Evolutionary conservation across 805 yeast species (phyloP).

Genomic region (Metschnikowia sp.): DNA sequence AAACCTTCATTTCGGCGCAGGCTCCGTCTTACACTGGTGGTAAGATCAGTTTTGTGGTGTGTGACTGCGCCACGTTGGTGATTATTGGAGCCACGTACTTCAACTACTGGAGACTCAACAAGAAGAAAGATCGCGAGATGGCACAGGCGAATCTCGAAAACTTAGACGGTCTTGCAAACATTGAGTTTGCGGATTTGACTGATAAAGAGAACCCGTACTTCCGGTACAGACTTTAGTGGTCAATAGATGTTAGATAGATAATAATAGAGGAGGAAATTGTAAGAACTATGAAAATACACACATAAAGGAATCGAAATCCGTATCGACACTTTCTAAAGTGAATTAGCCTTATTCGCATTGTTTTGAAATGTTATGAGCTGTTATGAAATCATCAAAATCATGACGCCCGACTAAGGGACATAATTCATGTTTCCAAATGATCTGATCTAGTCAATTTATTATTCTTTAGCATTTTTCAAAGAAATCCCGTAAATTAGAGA

Average conservation of each 20-base stretch:
- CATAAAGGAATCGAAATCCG: no score
- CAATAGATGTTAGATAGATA: neutral
- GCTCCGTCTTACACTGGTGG: constrained; percentile 45
- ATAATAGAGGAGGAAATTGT: no score
- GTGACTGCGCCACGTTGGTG: constrained; percentile 20
- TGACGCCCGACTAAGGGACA: no score
- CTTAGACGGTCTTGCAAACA: constrained; percentile 23
- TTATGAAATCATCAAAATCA: no score
- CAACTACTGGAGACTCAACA: constrained; percentile 12
- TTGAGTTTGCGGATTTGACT: constrained; percentile 46
- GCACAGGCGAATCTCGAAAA: constrained; percentile 5
- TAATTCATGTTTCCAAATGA: no score
- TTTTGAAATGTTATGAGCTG: no score
- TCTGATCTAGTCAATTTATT: no score
- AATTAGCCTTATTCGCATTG: no score
- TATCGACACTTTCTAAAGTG: no score
- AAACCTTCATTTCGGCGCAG: constrained; percentile 28
- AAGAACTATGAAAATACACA: no score
- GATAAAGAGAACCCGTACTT: constrained; percentile 39
- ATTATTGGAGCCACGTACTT: constrained; percentile 18
- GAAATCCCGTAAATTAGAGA: no score
- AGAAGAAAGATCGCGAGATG: constrained; percentile 13
- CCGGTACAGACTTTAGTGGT: constrained; percentile 25
- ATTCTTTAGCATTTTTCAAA: no score
- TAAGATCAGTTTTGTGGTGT: constrained; percentile 35